These are phyloP conservation scores for Xylaria grammica DNA, from an alignment of 495 filamentous ascomycete species.

Conservation along the genomic window DNA sequence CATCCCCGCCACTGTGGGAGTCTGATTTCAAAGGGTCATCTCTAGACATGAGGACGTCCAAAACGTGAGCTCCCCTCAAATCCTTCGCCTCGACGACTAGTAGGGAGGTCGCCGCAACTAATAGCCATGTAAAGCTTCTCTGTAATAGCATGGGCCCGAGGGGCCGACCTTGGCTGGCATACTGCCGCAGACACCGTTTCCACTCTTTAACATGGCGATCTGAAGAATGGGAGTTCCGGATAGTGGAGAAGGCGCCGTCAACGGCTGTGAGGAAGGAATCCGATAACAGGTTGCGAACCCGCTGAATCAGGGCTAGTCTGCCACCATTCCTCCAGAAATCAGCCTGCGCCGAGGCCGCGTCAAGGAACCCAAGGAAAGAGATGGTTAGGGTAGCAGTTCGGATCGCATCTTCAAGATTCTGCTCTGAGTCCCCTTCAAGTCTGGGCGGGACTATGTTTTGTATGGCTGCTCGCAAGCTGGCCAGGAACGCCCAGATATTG, in stretches of 20 bases:
- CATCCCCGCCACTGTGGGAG: conserved; percentile 48
- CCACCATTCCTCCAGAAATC: conserved; percentile 79
- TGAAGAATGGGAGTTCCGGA: conserved; percentile 65
- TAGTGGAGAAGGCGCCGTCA: conserved; percentile 84
- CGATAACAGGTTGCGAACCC: conserved; percentile 72
- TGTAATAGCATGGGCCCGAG: conserved; percentile 92
- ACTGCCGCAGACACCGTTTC: conserved; percentile 82
- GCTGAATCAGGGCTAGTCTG: conserved; percentile 70
- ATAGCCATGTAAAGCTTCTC: conserved; percentile 81
- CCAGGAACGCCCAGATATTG: conserved; percentile 70
- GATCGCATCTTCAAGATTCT: conserved; percentile 66
- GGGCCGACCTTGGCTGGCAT: conserved; percentile 76
- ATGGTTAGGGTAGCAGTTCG: conserved; percentile 73
- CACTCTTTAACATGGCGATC: conserved; percentile 68
- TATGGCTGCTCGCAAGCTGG: conserved; percentile 59
- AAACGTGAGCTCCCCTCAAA: conserved; percentile 65
- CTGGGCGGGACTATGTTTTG: conserved; percentile 45
- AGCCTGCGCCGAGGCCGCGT: conserved; percentile 74
- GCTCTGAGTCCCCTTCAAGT: conserved; percentile 57
- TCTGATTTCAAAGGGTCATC: conserved; percentile 41
- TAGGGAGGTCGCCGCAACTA: conserved; percentile 77
- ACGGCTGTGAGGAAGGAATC: conserved; percentile 82
- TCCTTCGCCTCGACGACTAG: conserved; percentile 65
- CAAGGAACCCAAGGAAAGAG: conserved; percentile 85
- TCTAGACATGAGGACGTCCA: conserved; percentile 75